Evolutionary conservation across 352 stramenopile genomes (phyloP).

Genomic region (Phytophthora constricta): DNA sequence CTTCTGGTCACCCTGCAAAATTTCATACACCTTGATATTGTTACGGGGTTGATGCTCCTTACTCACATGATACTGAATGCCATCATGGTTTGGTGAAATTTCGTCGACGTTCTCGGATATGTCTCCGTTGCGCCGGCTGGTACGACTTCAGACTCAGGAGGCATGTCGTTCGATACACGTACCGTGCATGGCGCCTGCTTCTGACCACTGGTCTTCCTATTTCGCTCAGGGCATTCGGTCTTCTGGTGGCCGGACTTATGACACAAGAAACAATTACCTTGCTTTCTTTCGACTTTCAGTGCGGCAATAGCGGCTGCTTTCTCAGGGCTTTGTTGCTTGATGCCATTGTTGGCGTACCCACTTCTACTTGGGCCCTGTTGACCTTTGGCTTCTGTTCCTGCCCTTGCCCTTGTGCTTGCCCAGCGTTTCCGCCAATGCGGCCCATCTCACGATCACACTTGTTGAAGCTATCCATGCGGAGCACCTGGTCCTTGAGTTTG

Average conservation of each 20-base stretch:
- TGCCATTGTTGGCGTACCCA: neutral
- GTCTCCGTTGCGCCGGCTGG: too few species aligned
- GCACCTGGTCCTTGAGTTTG: neutral
- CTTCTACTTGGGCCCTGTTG: neutral
- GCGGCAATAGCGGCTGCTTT: neutral
- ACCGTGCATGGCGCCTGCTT: too few species aligned
- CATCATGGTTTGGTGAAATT: too few species aligned
- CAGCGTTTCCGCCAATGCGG: neutral
- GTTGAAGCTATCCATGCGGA: neutral
- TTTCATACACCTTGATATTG: constrained; percentile 14
- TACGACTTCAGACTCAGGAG: too few species aligned
- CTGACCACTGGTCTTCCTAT: neutral
- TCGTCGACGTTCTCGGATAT: too few species aligned
- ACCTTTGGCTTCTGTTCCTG: neutral
- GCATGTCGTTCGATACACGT: too few species aligned
- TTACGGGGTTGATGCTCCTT: too few species aligned
- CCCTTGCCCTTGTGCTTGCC: neutral
- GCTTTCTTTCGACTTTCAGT: constrained; percentile 10
- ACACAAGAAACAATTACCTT: constrained; percentile 13
- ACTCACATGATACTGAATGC: too few species aligned
- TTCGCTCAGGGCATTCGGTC: neutral
- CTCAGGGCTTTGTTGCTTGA: neutral
- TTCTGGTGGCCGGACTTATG: neutral
- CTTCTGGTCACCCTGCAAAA: constrained; percentile 1
- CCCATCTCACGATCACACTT: neutral